Evolutionary conservation across 495 filamentous ascomycete species (phyloP).

Genomic region (Penicillium crystallinum): DNA sequence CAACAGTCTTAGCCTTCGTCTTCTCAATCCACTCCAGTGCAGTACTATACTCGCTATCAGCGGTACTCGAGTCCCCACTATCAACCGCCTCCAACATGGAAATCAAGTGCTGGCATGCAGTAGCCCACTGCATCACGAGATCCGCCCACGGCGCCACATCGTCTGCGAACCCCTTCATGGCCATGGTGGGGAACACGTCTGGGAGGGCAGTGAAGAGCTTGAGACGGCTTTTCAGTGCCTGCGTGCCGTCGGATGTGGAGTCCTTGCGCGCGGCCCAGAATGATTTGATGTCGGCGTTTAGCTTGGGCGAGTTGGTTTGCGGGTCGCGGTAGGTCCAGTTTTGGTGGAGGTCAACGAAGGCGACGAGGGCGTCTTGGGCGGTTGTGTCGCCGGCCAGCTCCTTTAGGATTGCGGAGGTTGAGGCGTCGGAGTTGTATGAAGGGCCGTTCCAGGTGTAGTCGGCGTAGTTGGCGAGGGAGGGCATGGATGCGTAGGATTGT

Average conservation of each 20-base stretch:
- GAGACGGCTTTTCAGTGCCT: slow-evolving; percentile 2
- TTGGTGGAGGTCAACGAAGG: slow-evolving; percentile 12
- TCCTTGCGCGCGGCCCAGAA: slow-evolving; percentile 7
- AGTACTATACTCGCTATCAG: slow-evolving; percentile 8
- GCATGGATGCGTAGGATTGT: slow-evolving; percentile 12
- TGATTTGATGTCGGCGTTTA: slow-evolving; percentile 4
- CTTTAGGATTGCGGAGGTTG: slow-evolving; percentile 5
- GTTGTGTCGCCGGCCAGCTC: slow-evolving; percentile 7
- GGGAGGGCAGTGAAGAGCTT: slow-evolving; percentile 3
- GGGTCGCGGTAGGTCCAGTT: slow-evolving; percentile 14
- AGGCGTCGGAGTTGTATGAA: slow-evolving; percentile 5
- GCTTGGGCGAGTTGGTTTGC: slow-evolving; percentile 1
- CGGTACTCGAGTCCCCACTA: not conserved
- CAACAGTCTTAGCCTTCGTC: slow-evolving; percentile 16
- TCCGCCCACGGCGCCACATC: slow-evolving; percentile 14
- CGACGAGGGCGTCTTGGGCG: slow-evolving; percentile 7
- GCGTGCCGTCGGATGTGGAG: not conserved
- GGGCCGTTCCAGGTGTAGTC: slow-evolving; percentile 15
- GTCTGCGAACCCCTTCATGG: slow-evolving; percentile 9
- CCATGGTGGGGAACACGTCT: slow-evolving; percentile 9
- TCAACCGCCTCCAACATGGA: slow-evolving; percentile 10
- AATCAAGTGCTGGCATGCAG: slow-evolving; percentile 12
- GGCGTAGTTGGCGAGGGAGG: slow-evolving; percentile 10
- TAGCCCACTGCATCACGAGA: slow-evolving; percentile 12
- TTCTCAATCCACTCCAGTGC: slow-evolving; percentile 11